Conservation (phyloP, 768 basidiomycete species). For the Chiua virens region DNA sequence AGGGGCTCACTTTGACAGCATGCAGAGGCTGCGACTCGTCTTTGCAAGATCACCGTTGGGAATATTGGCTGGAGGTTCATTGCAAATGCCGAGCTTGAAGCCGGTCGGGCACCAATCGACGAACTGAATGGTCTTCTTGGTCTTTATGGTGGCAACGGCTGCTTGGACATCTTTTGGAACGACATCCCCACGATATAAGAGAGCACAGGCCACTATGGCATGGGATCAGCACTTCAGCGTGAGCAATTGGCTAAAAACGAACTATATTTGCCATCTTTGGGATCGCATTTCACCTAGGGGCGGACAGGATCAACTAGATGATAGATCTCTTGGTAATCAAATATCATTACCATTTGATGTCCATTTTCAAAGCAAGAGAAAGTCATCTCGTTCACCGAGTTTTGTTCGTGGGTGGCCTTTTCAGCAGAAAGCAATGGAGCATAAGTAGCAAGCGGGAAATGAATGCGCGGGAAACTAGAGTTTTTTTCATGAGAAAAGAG, state of each 20-base stretch:
- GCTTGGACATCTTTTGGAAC: conserved; percentile 95
- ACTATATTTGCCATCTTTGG: conserved; percentile 99
- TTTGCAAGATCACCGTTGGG: conserved; percentile 96
- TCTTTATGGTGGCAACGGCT: conserved; percentile 93
- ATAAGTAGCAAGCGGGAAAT: conserved; percentile 96
- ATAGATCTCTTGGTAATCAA: neutral
- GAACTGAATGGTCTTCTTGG: conserved; percentile 96
- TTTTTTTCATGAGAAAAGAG: conserved; percentile 2
- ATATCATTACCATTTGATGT: conserved; percentile 79
- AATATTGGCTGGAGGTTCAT: conserved; percentile 89
- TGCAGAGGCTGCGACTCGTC: conserved; percentile 91
- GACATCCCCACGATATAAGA: conserved; percentile 94
- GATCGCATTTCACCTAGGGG: conserved; percentile 78
- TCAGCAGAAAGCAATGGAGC: conserved; percentile 94
- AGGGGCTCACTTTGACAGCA: conserved; percentile 79
- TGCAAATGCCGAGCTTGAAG: conserved; percentile 98
- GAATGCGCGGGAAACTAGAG: conserved; percentile 92
- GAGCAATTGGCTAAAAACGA: conserved; percentile 29
- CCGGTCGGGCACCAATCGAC: conserved; percentile 99
- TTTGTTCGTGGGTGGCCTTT: conserved; percentile 95
- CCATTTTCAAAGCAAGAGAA: conserved; percentile 96
- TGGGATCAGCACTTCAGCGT: conserved; percentile 13
- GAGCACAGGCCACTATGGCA: conserved; percentile 78
- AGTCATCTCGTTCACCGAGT: conserved; percentile 98
- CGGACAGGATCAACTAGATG: conserved; percentile 2